Evolutionary conservation across 768 basidiomycete species (phyloP), one percentile per base, ranked within the genome.

Genomic region (Naganishia vaughanmartiniae): DNA sequence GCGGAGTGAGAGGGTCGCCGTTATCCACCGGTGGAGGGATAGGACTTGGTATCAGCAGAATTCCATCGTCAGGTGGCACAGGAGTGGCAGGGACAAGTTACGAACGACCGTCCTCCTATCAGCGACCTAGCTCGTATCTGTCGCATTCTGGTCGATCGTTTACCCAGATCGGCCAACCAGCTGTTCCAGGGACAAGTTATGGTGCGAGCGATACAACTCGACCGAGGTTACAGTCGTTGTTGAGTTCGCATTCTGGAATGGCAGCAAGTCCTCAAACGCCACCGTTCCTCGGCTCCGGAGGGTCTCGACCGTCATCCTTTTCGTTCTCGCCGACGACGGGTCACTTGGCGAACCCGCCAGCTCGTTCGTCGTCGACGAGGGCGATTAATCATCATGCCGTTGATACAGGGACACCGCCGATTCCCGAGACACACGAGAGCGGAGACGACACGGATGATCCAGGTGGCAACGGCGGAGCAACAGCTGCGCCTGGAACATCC

Each of bases 81-180:
- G 24, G 21, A 24, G 57, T 45, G 19, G 17, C 42, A 4, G 39
- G 69, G 71, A 45, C 76, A 70, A 36, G 71, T 73, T n/a, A 79
- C 76, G 19, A 67, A 75, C 30, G 78, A 75, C 17, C 73, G 17
- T 72, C 71, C 1, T 67, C 71, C 1, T 33, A 57, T n/a, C 56
- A 53, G 6, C 55, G 71, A 30, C 77, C 77, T 6, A 76, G 74
- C 48, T 79, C 80, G 14, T 81, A 78, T 74, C 66, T 81, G 12
- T 81, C 80, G 1, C 79, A 79, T 65, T 79, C 80, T 15, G 80
- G 80, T 19, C 72, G 80, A 39, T 81, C 80, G 1, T 79, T 79
- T 72, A 79, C 78, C 39, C 80, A 78, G 33, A 75, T 78, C 28
- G 58, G 48, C 19, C 48, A 34, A n/a, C 34, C 34, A 6, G 34